Conservation (phyloP, 345 rosid species). For the Camelina laxa region DNA sequence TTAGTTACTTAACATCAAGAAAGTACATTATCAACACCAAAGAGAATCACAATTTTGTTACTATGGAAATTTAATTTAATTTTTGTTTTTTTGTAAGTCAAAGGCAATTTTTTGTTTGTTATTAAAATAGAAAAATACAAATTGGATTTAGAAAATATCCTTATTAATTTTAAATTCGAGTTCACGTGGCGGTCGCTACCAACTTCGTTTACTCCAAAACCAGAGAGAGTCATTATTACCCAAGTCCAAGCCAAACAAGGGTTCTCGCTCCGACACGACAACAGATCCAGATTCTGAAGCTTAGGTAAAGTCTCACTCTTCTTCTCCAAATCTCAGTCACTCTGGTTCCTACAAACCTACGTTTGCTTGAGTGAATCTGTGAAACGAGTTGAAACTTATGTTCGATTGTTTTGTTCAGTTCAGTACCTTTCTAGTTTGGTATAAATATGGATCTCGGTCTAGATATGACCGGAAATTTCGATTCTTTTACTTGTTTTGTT, state of each 20-base stretch:
- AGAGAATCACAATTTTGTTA: too few species aligned
- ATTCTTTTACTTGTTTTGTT: slow-evolving; percentile 2
- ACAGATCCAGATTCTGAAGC: slow-evolving; percentile 14
- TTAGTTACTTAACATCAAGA: not conserved
- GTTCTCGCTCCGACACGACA: slow-evolving; percentile 39
- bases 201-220: slow-evolving; percentile 24
- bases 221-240: slow-evolving; percentile 22
- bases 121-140: not conserved
- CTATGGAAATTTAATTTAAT: not conserved
- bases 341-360: not conserved
- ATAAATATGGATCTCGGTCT: not conserved
- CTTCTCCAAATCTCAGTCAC: slow-evolving; percentile 15
- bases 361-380: slow-evolving; percentile 18
- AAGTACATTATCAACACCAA: not conserved
- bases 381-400: not conserved
- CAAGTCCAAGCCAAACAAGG: slow-evolving; percentile 40
- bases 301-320: slow-evolving; percentile 23
- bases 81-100: not conserved
- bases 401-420: not conserved
- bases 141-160: not conserved
- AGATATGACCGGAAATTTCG: not conserved
- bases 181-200: slow-evolving; percentile 43
- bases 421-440: not conserved
- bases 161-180: slow-evolving; percentile 23
- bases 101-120: not conserved